phyloP scores from a whole-genome alignment of 2,329 filamentous ascomycete genomes.

The Apiospora kogelbergensis region DNA sequence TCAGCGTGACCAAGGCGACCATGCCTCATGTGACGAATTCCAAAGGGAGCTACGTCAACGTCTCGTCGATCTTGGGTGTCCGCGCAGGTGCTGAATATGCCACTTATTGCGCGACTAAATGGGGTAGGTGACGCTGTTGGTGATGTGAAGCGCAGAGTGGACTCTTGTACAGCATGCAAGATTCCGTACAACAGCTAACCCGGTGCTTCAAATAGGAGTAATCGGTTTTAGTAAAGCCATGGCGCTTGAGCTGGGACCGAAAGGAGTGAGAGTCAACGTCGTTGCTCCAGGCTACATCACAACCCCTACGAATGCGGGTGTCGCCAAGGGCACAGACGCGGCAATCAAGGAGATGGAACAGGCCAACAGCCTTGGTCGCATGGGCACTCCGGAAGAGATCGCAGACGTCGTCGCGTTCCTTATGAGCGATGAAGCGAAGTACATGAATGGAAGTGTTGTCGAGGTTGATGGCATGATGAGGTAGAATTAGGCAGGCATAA shows the following conservation, averaged over 20 bases:
- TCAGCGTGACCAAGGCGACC: constrained; percentile 41
- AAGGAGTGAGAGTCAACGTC: constrained; percentile 38
- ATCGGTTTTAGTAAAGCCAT: constrained; percentile 43
- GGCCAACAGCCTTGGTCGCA: constrained; percentile 25
- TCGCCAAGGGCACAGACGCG: constrained; percentile 44
- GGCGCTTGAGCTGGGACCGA: constrained; percentile 38
- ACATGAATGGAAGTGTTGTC: constrained; percentile 53
- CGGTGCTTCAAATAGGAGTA: constrained; percentile 15
- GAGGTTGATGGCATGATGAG: constrained; percentile 43
- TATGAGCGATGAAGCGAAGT: constrained; percentile 48
- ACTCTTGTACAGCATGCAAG: background rate
- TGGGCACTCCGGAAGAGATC: constrained; percentile 28
- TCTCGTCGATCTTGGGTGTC: constrained; percentile 35
- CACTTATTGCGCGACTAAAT: constrained; percentile 39
- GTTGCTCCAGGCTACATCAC: constrained; percentile 28
- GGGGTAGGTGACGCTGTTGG: constrained; percentile 23
- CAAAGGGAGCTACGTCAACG: constrained; percentile 37
- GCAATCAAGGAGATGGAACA: constrained; percentile 29
- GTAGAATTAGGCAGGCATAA: background rate
- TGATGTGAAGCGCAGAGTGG: background rate
- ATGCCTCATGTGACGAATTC: constrained; percentile 36
- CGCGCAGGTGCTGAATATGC: constrained; percentile 25
- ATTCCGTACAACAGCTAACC: background rate
- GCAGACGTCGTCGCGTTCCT: constrained; percentile 46
- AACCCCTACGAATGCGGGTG: constrained; percentile 37